A percentile compares a stretch with the other conserved stretches of the same genome.
phyloP scores from a whole-genome alignment of 1,139 yeast species.

The Hansenula lynferdii region DNA sequence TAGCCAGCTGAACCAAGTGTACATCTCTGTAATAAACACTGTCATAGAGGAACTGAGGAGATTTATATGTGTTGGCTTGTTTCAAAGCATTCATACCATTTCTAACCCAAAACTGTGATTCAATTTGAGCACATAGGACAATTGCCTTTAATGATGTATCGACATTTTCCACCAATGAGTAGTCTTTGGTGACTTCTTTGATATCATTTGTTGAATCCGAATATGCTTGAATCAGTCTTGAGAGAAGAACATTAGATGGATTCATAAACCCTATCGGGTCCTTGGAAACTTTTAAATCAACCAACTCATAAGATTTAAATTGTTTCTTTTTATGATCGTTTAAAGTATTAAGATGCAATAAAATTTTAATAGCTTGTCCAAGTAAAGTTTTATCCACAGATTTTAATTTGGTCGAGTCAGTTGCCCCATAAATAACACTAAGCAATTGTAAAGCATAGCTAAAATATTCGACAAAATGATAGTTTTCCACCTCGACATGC shows the following conservation, averaged over 20 bases:
- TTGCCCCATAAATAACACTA: slow-evolving; percentile 27
- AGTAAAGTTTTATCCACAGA: background rate
- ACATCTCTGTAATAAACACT: slow-evolving; percentile 42
- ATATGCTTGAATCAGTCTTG: slow-evolving; percentile 25
- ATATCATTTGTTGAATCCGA: slow-evolving; percentile 17
- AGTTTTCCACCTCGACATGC: slow-evolving; percentile 57
- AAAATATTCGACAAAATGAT: slow-evolving; percentile 43
- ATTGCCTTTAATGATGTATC: slow-evolving; percentile 57
- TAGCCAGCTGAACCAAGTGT: slow-evolving; percentile 51
- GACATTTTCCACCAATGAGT: slow-evolving; percentile 39
- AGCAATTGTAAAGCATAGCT: slow-evolving; percentile 44
- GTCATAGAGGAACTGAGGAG: slow-evolving; percentile 26
- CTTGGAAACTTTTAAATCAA: slow-evolving; percentile 39
- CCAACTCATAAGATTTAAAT: slow-evolving; percentile 4
- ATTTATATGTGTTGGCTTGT: slow-evolving; percentile 36
- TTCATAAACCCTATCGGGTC: slow-evolving; percentile 51
- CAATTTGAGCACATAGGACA: slow-evolving; percentile 51
- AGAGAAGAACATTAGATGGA: slow-evolving; percentile 50
- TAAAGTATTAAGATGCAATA: slow-evolving; percentile 1
- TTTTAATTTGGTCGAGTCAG: slow-evolving; percentile 6
- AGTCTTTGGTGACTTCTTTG: slow-evolving; percentile 12
- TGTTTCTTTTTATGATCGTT: background rate
- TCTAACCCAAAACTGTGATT: slow-evolving; percentile 60
- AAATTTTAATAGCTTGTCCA: background rate
- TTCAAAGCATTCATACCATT: slow-evolving; percentile 53